Evolutionary conservation across 352 stramenopile genomes (phyloP), one percentile per base, ranked within the genome.

Genomic region (Phytophthora ohioensis): DNA sequence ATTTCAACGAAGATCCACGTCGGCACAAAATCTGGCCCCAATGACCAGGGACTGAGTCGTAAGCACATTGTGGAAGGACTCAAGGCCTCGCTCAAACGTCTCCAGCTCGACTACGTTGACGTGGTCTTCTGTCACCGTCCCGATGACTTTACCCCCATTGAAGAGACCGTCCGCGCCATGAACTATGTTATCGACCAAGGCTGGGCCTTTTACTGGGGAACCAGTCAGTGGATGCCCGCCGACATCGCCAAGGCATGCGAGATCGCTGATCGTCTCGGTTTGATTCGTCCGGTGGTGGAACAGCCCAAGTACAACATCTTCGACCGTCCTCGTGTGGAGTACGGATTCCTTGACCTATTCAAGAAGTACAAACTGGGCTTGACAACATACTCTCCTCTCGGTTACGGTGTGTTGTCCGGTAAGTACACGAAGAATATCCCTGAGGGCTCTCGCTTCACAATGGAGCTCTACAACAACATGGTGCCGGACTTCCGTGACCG

Each of bases 261-360:
- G 53, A 67, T 74, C 67, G 71, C 71, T 5, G 67, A 75, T 35
- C 67, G 60, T 12, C 42, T 75, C 13, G 62, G 61, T 4, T 36
- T 83, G 48, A 81, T 82, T 45, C 58, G 70, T 32, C 78, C 76
- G 4, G 51, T 78, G 35, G 63, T 87, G 35, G 81, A 91, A 51
- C 80, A 91, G 58, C 80, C 80, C 6, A 69, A 90, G 60, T 91
- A 91, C 71, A 87, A 91, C 71, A 88, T 91, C 48, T 87, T 91
- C 56, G 69, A 89, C n/a, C 77, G 82, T 27, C 69, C 85, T 53
- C 67, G 71, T 9, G 74, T 91, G 17, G 82, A 91, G 64, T 80
- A 79, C 42, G 80, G 83, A 27, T 91, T 83, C 67, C 45, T 72
- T 32, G 74, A 82, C 27, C 61, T 91, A 35, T 90, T 80, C 67